Evolutionary conservation across 2,329 filamentous ascomycete genomes (phyloP).

Genomic region (Periglandula ipomoeae): DNA sequence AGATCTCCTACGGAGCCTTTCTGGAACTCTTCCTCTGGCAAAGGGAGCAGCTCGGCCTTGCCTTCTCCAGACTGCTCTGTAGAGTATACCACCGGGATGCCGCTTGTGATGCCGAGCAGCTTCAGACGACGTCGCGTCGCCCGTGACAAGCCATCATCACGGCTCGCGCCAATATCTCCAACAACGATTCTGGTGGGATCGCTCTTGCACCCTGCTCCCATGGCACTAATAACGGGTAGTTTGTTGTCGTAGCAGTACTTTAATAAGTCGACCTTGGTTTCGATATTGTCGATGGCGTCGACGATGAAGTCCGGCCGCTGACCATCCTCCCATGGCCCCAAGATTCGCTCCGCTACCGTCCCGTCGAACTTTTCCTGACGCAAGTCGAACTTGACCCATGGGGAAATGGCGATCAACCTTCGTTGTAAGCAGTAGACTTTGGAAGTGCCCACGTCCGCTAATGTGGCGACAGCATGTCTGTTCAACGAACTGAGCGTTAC

Average conservation of each 20-base stretch:
- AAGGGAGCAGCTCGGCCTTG: slow-evolving; percentile 80
- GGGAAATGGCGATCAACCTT: slow-evolving; percentile 74
- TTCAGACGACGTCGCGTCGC: slow-evolving; percentile 75
- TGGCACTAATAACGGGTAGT: slow-evolving; percentile 81
- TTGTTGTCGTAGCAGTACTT: slow-evolving; percentile 75
- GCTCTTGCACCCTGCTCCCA: slow-evolving; percentile 95
- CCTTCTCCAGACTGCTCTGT: slow-evolving; percentile 84
- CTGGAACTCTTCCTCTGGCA: slow-evolving; percentile 77
- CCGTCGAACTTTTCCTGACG: slow-evolving; percentile 74
- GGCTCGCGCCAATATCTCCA: slow-evolving; percentile 81
- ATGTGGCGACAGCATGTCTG: slow-evolving; percentile 87
- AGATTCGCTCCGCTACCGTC: slow-evolving; percentile 52
- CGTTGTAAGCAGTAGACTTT: slow-evolving; percentile 82
- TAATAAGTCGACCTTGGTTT: slow-evolving; percentile 85
- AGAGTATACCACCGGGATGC: slow-evolving; percentile 87
- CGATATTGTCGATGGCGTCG: slow-evolving; percentile 97
- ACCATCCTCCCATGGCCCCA: slow-evolving; percentile 56
- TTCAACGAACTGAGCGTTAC: slow-evolving; percentile 92
- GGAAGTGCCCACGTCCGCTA: slow-evolving; percentile 85
- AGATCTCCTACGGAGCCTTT: slow-evolving; percentile 83
- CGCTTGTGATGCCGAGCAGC: slow-evolving; percentile 65
- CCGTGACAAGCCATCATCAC: slow-evolving; percentile 81
- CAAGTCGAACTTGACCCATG: slow-evolving; percentile 87
- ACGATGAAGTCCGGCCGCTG: slow-evolving; percentile 78
- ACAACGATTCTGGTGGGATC: slow-evolving; percentile 76